Evolutionary conservation across 169 alveolate genomes (phyloP).

Genomic region (Amoebophrya sp.): DNA sequence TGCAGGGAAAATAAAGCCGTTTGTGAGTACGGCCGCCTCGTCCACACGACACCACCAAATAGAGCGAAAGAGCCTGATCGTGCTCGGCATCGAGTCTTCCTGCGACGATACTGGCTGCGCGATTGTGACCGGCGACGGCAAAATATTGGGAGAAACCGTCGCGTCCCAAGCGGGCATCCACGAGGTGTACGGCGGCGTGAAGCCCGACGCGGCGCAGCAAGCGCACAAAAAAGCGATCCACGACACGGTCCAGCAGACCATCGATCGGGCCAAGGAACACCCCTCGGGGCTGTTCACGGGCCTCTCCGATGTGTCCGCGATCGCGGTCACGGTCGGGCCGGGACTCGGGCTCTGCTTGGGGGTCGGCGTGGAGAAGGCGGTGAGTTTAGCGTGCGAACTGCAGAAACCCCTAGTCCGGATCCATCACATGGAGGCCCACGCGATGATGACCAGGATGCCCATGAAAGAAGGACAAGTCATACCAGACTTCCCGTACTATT

Average conservation of each 20-base stretch:
- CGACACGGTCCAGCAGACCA: background rate
- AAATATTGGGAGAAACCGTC: background rate
- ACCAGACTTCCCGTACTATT: background rate
- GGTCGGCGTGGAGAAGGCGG: constrained; percentile 17
- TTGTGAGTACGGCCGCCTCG: too few relatives aligned
- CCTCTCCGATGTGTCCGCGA: background rate
- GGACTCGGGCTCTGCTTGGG: constrained; percentile 20
- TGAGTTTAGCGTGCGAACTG: background rate
- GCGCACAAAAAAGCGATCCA: constrained; percentile 4
- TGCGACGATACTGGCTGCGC: constrained; percentile 30
- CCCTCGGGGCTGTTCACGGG: background rate
- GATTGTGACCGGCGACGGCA: constrained; percentile 11
- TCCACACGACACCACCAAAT: too few relatives aligned
- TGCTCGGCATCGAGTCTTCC: constrained; percentile 1
- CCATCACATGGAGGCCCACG: constrained; percentile 29
- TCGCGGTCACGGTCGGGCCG: constrained; percentile 26
- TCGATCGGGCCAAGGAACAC: background rate
- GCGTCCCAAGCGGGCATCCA: constrained; percentile 10
- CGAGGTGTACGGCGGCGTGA: constrained; percentile 12
- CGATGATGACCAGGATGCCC: constrained; percentile 17
- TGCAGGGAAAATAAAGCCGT: background rate
- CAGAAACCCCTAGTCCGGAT: constrained; percentile 19
- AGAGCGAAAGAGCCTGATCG: background rate
- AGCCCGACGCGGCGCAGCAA: constrained; percentile 5
- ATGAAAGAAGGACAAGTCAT: background rate